Evolutionary conservation across 73 alveolate species (phyloP), one percentile per base, ranked within the genome.

Genomic region (Symbiodinium pilosum): DNA sequence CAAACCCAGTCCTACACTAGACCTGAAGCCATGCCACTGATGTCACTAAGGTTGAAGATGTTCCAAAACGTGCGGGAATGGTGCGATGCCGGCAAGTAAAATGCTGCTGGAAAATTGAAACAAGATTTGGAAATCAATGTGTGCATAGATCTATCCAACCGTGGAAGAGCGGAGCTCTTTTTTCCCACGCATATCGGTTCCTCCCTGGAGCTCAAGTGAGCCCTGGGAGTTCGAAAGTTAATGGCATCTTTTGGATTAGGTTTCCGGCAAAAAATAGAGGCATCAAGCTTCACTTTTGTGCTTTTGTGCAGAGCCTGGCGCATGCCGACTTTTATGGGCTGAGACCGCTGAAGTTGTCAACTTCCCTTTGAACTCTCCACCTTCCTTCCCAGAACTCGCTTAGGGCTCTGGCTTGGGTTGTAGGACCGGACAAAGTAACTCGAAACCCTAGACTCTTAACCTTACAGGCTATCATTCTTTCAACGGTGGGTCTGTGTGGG

Each of bases 21-120:
- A 20, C 3, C 77, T 59, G 11, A 26, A 8, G 77, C 77, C n/a
- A 28, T 14, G 11, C n/a, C 34, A 4, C 30, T 14, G 9, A 14
- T 59, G 8, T 59, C 47, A 24, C 97, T 64, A 11, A 59, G 98
- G 98, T n/a, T 93, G 92, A 73, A 39, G 93, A 77, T 93, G 99
- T 93, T 93, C 99, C 99, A 93, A 47, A 93, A 93, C 32, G 99
- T 77, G 42, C 92, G 99, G 26, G 93, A 75, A 24, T 93, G 99
- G 99, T 93, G 99, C 86, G 99, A 93, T 39, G 85, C 88, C 96
- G 9, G 41, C 32, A 41, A 42, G 56, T 42, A 18, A 28, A 28
- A 40, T 28, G 68, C 71, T 4, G 92, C 77, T 64, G 7, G 16
- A 32, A 64, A 64, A 64, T 26, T 7, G 32, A 64, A 26, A 12